phyloP scores from a whole-genome alignment of 176 grass and related monocot species.

The Aegilops sharonensis region DNA sequence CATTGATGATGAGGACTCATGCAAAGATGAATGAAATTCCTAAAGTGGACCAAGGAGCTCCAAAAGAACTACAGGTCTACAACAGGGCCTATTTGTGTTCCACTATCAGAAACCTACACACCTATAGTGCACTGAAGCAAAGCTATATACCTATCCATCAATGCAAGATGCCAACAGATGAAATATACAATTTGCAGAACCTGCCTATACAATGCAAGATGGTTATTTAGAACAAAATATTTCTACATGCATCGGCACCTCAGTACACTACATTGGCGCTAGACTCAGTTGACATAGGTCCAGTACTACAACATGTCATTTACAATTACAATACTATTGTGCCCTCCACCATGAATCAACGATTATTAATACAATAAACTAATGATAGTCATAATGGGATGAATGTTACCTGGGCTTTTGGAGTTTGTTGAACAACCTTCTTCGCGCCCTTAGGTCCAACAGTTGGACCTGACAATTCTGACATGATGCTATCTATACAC shows the following conservation, averaged over 20 bases:
- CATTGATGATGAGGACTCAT: neutral
- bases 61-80: neutral
- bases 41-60: neutral
- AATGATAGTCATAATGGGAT: slow-evolving; percentile 1
- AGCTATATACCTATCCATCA: neutral
- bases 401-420: slow-evolving; percentile 80
- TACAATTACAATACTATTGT: neutral
- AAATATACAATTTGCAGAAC: neutral
- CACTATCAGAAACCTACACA: neutral
- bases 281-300: no score
- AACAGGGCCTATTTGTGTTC: neutral
- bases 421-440: slow-evolving; percentile 64
- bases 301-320: neutral
- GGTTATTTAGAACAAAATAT: neutral
- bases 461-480: slow-evolving; percentile 65
- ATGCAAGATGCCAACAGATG: neutral
- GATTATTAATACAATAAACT: neutral
- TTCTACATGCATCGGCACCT: neutral
- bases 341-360: neutral
- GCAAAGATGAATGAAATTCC: neutral
- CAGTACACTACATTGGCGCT: neutral
- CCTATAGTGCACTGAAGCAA: neutral
- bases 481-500: slow-evolving; percentile 86
- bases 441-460: slow-evolving; percentile 66
- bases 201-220: neutral